These are phyloP conservation scores for Berberis thunbergii DNA, from an alignment of 164 flowering plant species.

Conservation along the genomic window DNA sequence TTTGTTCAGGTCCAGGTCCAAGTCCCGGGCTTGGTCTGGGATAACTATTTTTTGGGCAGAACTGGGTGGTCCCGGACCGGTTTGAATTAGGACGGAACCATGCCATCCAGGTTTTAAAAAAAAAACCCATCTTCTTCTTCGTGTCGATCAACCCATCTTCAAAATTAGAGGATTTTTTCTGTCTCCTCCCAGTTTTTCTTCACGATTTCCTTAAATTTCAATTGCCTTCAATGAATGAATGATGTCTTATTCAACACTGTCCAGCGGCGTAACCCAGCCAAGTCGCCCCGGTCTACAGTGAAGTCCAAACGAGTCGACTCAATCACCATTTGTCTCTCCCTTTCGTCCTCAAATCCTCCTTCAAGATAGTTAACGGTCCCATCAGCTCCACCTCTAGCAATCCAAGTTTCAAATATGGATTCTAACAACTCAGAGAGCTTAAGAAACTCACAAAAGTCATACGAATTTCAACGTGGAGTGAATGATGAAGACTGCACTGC, in stretches of 20 bases:
- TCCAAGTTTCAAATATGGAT: conserved; percentile 38
- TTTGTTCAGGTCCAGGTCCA: too few relatives aligned
- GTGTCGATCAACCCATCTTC: too few relatives aligned
- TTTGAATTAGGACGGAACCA: too few relatives aligned
- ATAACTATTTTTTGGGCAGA: too few relatives aligned
- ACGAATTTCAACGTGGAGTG: too few relatives aligned
- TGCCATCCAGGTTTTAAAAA: too few relatives aligned
- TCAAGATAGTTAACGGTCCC: conserved; percentile 68
- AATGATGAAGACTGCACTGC: neutral
- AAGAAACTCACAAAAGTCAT: too few relatives aligned
- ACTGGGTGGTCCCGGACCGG: too few relatives aligned
- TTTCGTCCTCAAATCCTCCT: conserved; percentile 46
- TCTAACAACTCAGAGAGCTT: too few relatives aligned
- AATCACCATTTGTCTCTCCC: conserved; percentile 68
- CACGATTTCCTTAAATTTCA: neutral
- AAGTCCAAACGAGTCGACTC: conserved; percentile 66
- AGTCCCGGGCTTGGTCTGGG: too few relatives aligned
- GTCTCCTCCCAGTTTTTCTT: neutral
- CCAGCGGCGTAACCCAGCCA: conserved; percentile 25
- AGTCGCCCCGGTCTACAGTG: conserved; percentile 55
- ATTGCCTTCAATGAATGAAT: neutral
- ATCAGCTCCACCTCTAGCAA: conserved; percentile 83
- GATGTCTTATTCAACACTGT: neutral
- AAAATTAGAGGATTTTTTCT: too few relatives aligned
- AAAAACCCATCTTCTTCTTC: too few relatives aligned